A percentile compares a stretch with the other conserved stretches of the same genome.
Conservation (phyloP, 2,329 filamentous ascomycete species). For the Fusarium torreyae region DNA sequence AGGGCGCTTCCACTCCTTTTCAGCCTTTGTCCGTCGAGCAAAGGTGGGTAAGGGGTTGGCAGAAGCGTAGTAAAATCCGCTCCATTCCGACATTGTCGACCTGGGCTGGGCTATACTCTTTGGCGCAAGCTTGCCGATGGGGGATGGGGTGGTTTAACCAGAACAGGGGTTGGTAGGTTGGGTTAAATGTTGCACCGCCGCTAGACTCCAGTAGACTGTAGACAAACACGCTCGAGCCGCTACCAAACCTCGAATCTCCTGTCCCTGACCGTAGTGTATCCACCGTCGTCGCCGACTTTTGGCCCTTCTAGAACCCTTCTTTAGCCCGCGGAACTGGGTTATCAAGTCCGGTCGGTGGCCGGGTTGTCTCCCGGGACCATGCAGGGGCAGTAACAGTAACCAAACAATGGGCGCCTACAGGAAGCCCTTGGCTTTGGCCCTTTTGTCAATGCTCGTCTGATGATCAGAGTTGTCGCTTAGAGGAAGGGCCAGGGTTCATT, state of each 20-base stretch:
- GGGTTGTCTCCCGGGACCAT: constrained; percentile 42
- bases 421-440: constrained; percentile 24
- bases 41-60: constrained; percentile 53
- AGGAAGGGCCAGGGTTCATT: constrained; percentile 18
- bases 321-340: constrained; percentile 50
- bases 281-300: constrained; percentile 37
- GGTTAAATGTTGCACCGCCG: constrained; percentile 42
- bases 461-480: constrained; percentile 25
- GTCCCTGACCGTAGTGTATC: constrained; percentile 31
- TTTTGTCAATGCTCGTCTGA: constrained; percentile 31
- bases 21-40: constrained; percentile 43
- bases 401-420: constrained; percentile 6
- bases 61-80: constrained; percentile 51
- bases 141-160: constrained; percentile 33
- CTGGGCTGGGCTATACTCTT: constrained; percentile 47
- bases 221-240: constrained; percentile 32
- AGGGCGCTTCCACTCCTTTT: constrained; percentile 50
- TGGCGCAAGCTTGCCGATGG: constrained; percentile 46
- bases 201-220: constrained; percentile 19
- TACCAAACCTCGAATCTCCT: constrained; percentile 27
- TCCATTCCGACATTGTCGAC: constrained; percentile 53
- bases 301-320: constrained; percentile 53
- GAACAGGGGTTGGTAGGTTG: constrained; percentile 44
- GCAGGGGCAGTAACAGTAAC: constrained; percentile 33
- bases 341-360: constrained; percentile 40